Conservation (phyloP, 805 yeast genomes). For the Hanseniaspora thailandica region DNA sequence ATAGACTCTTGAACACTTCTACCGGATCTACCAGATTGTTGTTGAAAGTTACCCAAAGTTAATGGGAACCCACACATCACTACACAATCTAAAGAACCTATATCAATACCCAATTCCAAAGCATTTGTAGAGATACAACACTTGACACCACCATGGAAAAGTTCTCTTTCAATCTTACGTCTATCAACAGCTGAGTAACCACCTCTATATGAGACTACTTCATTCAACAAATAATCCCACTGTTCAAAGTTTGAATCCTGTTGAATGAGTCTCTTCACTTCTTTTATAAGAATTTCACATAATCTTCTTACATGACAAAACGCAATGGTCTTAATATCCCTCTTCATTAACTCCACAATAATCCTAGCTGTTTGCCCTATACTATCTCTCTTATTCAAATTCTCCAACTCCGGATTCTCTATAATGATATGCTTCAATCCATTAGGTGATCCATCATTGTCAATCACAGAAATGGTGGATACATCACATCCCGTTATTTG, state of each 20-base stretch:
- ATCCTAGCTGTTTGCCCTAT: constrained; percentile 67
- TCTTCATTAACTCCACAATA: constrained; percentile 50
- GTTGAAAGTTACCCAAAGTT: constrained; percentile 77
- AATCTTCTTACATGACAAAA: constrained; percentile 78
- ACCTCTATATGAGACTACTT: constrained; percentile 86
- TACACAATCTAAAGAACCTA: constrained; percentile 85
- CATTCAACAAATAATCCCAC: constrained; percentile 37
- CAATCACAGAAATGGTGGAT: constrained; percentile 35
- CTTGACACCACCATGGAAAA: constrained; percentile 75
- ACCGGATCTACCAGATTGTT: constrained; percentile 96
- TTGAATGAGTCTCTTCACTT: constrained; percentile 39
- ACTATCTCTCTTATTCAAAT: constrained; percentile 45
- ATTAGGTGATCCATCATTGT: constrained; percentile 79
- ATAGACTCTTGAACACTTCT: constrained; percentile 74
- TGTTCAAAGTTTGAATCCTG: constrained; percentile 30
- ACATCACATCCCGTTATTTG: constrained; percentile 47
- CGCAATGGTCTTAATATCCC: constrained; percentile 68
- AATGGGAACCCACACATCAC: constrained; percentile 86
- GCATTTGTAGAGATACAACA: constrained; percentile 95
- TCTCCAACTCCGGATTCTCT: constrained; percentile 74
- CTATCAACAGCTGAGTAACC: constrained; percentile 85
- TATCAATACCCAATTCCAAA: constrained; percentile 87
- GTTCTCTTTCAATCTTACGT: constrained; percentile 72
- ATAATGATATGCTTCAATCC: constrained; percentile 64
- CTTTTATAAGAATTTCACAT: constrained; percentile 81